Base-by-base conservation (phyloP, 2,329 filamentous ascomycete genomes). In the Trichoderma semiorbis region DNA sequence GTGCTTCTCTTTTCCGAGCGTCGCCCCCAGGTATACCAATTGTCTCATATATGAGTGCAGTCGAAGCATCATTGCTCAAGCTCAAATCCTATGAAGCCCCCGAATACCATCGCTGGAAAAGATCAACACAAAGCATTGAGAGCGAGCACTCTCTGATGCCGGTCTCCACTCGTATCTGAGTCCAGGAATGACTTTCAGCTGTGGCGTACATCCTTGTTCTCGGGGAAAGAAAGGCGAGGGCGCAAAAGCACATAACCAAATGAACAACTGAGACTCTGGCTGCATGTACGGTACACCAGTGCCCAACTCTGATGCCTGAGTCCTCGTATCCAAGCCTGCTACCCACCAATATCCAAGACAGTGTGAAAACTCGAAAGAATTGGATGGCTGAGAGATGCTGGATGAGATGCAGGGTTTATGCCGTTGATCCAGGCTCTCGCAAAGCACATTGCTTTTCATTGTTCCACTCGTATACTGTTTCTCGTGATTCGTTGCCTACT, bases 201-300 rank as follows among this genome's bases (percentile, higher is more conserved):
- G 64, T 67, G 64, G 64, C 64, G 64, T 67, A 58, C 34, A 67
- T 10, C 64, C 64, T 67, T 58, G 64, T 30, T 67, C 10, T 12
- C 32, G 34, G 21, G 32, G n/a, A 55, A 30, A 21, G 32, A 43
- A 30, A 16, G 36, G 24, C 21, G 36, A 47, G 7, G 14, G 21
- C 16, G n/a, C 21, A 36, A 11, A 55, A 12, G 11, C 10, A 21
- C 16, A 14, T 4, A 30, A 21, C 7, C 5, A 43, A 57, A 21
- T 47, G 16, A n/a, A 36, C 11, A 16, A 18, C 12, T 34, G 26
- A 43, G 50, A 18, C 34, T 21, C 50, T 58, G 32, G 50, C 50
- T 28, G 32, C 21, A n/a, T 39, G 43, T 50, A 50, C 43, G 43
- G 50, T 28, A n/a, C 16, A n/a, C 24, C 24, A n/a, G 50, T 43